These are phyloP conservation scores for Hibiscus syriacus DNA, from an alignment of 345 rosid genomes.

Conservation along the genomic window DNA sequence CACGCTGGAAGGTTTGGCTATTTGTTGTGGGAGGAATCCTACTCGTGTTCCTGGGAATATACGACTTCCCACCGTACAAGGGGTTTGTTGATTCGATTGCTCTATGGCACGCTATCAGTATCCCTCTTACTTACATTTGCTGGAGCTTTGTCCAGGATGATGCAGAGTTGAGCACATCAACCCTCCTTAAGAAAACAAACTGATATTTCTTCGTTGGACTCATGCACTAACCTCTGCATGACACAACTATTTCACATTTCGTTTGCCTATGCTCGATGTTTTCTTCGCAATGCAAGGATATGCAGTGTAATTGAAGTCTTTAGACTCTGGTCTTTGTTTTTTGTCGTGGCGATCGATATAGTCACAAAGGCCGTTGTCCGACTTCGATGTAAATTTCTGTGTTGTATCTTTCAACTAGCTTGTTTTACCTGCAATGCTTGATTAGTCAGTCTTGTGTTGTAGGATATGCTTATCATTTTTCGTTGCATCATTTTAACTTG, in stretches of 20 bases:
- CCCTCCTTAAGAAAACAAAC: constrained; percentile 49
- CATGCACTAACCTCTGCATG: constrained; percentile 10
- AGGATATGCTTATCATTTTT: neutral
- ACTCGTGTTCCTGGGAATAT: constrained; percentile 46
- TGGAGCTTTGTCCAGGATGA: constrained; percentile 90
- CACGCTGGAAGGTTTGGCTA: constrained; percentile 18
- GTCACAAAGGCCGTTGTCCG: neutral
- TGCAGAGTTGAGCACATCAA: constrained; percentile 56
- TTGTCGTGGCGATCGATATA: constrained; percentile 6
- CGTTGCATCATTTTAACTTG: neutral
- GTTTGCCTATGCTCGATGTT: constrained; percentile 5
- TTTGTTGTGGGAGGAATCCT: constrained; percentile 41
- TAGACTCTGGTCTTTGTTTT: constrained; percentile 6
- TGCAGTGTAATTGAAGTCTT: constrained; percentile 8
- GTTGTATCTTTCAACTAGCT: neutral
- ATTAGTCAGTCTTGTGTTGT: neutral
- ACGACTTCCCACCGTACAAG: constrained; percentile 67
- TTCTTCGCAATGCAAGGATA: constrained; percentile 9
- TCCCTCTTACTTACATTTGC: constrained; percentile 71
- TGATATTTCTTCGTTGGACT: constrained; percentile 25
- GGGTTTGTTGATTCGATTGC: constrained; percentile 82
- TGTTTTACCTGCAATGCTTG: constrained; percentile 2
- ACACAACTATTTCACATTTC: neutral
- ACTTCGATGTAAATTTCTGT: neutral
- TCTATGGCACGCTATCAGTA: constrained; percentile 60